phyloP scores from a whole-genome alignment of 805 yeast species.

The Wickerhamomyces strasburgensis region DNA sequence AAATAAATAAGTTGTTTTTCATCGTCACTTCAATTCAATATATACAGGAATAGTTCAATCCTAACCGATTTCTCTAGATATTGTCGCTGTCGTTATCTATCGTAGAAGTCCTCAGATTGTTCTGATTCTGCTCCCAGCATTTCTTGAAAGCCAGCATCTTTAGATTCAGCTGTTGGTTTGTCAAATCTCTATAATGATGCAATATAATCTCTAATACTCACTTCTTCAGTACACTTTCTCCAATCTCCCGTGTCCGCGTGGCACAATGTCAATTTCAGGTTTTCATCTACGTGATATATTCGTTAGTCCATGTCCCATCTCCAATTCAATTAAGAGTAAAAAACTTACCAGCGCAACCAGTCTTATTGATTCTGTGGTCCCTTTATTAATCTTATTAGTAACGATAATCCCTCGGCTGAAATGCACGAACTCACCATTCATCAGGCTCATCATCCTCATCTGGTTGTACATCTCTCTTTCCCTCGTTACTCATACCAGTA shows the following conservation, averaged over 20 bases:
- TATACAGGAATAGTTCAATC: no score
- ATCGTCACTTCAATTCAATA: no score
- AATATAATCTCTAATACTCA: constrained; percentile 33
- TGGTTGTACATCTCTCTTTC: neutral
- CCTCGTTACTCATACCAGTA: neutral
- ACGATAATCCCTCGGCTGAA: neutral
- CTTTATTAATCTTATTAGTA: constrained; percentile 24
- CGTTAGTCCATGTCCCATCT: neutral
- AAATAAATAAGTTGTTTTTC: no score
- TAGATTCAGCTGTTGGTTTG: no score
- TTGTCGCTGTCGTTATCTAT: constrained; percentile 28
- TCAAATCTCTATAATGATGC: no score
- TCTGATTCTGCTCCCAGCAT: constrained; percentile 38
- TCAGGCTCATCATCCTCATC: constrained; percentile 60
- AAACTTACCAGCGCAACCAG: constrained; percentile 65
- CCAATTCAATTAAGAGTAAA: neutral
- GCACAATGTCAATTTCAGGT: constrained; percentile 64
- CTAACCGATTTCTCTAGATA: no score
- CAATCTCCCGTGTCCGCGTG: constrained; percentile 81
- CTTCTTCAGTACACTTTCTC: constrained; percentile 67
- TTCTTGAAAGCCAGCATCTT: constrained; percentile 38
- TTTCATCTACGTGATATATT: constrained; percentile 44
- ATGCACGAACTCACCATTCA: constrained; percentile 44
- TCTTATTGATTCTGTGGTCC: constrained; percentile 67
- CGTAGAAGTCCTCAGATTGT: constrained; percentile 35